phyloP scores from a whole-genome alignment of 495 filamentous ascomycete species.

The Echria macrotheca region DNA sequence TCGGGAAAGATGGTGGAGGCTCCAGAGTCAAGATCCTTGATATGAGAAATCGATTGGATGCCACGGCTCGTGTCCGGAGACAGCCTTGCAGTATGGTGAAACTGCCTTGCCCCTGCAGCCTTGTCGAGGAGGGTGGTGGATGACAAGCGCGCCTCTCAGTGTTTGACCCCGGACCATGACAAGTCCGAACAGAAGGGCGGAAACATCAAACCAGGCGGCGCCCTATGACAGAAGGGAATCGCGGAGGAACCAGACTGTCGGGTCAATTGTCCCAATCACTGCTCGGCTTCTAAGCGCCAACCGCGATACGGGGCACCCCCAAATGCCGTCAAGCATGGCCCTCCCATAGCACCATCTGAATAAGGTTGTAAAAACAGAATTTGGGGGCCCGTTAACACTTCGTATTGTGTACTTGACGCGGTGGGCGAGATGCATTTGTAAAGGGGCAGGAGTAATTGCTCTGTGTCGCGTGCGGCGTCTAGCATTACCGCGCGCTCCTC shows the following conservation, averaged over 20 bases:
- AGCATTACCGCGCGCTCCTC: background rate
- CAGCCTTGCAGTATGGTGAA: slow-evolving; percentile 5
- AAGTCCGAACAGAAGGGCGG: background rate
- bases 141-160: background rate
- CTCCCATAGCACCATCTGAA: background rate
- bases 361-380: too few relatives aligned
- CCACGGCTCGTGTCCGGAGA: background rate
- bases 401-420: too few relatives aligned
- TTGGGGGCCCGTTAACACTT: background rate
- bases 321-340: background rate
- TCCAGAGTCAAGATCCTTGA: too few relatives aligned
- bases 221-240: background rate
- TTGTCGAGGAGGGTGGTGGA: background rate
- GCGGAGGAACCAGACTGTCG: background rate
- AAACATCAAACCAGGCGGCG: slow-evolving; percentile 2
- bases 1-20: too few relatives aligned
- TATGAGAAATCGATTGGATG: slow-evolving; percentile 5
- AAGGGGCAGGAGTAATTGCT: too few relatives aligned
- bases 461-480: background rate
- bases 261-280: background rate
- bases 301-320: slow-evolving; percentile 6
- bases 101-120: background rate
- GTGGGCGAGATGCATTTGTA: too few relatives aligned
- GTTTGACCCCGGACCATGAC: background rate
- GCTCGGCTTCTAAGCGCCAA: slow-evolving; percentile 7